These are phyloP conservation scores for Aspergillus mulundensis DNA, from an alignment of 495 filamentous ascomycete genomes.

Conservation along the genomic window DNA sequence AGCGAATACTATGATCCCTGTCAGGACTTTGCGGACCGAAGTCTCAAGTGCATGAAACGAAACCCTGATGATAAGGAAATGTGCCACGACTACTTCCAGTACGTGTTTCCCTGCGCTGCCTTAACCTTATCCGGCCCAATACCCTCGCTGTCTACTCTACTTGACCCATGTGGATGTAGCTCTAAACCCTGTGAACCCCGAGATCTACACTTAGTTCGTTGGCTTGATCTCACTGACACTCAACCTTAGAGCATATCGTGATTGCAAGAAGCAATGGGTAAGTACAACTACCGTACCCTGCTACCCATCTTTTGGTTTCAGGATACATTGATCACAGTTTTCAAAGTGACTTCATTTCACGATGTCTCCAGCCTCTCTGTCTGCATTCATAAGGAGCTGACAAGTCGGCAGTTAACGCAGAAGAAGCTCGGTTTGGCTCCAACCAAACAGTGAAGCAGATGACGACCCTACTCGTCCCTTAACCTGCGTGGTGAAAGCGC, in stretches of 20 bases:
- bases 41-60: slow-evolving; percentile 79
- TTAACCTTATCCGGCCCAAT: not conserved
- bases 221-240: slow-evolving; percentile 4
- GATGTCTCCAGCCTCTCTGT: no score
- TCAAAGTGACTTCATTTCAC: no score
- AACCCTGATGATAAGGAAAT: slow-evolving; percentile 82
- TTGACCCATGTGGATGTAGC: not conserved
- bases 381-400: no score
- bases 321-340: no score
- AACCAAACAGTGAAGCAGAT: slow-evolving; percentile 7
- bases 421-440: slow-evolving; percentile 19
- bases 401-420: slow-evolving; percentile 28
- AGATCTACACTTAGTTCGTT: not conserved
- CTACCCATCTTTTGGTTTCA: no score
- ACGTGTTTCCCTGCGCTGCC: slow-evolving; percentile 16
- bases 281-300: slow-evolving; percentile 24
- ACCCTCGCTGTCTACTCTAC: not conserved
- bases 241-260: slow-evolving; percentile 71
- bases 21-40: slow-evolving; percentile 84
- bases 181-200: not conserved
- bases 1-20: slow-evolving; percentile 93
- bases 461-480: slow-evolving; percentile 7
- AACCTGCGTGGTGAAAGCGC: not conserved
- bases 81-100: slow-evolving; percentile 95
- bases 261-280: slow-evolving; percentile 94